Percentiles rank a stretch among this genome's conserved stretches.
phyloP scores from a whole-genome alignment of 495 filamentous ascomycete species.

The Zalerion maritima region DNA sequence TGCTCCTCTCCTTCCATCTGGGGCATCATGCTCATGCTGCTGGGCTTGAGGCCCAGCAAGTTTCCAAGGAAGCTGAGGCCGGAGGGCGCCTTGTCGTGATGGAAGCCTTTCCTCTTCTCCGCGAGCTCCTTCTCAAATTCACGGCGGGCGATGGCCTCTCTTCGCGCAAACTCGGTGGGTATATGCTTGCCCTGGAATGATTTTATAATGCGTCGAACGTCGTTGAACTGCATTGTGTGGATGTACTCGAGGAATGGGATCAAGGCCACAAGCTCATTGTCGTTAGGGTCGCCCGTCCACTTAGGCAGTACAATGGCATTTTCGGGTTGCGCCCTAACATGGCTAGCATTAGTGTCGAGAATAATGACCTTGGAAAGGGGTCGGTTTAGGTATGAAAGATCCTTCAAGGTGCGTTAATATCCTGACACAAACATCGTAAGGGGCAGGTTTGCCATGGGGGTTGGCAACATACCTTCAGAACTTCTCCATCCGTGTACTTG shows the following conservation, averaged over 20 bases:
- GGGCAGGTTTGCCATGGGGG: conserved; percentile 1
- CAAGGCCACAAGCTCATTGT: conserved; percentile 69
- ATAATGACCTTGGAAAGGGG: conserved; percentile 88
- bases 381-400: conserved; percentile 90
- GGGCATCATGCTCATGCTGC: conserved; percentile 33
- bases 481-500: conserved; percentile 84
- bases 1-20: conserved; percentile 51
- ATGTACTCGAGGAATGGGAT: conserved; percentile 96
- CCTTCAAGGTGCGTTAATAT: conserved; percentile 37
- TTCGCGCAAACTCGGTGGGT: conserved; percentile 70
- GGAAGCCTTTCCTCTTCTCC: conserved; percentile 48
- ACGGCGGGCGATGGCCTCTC: conserved; percentile 71
- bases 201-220: conserved; percentile 71
- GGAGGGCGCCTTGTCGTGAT: conserved; percentile 21
- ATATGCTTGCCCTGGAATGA: conserved; percentile 80
- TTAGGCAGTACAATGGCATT: conserved; percentile 84
- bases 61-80: conserved; percentile 48
- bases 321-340: conserved; percentile 74
- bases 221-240: conserved; percentile 76
- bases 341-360: conserved; percentile 68
- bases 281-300: conserved; percentile 72
- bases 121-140: conserved; percentile 63
- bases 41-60: conserved; percentile 61
- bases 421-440: conserved; percentile 5
- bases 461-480: conserved; percentile 63